A percentile compares a stretch with the other conserved stretches of the same genome.
Evolutionary conservation across 2,329 filamentous ascomycete genomes (phyloP).

Genomic region (Botryotinia convoluta): DNA sequence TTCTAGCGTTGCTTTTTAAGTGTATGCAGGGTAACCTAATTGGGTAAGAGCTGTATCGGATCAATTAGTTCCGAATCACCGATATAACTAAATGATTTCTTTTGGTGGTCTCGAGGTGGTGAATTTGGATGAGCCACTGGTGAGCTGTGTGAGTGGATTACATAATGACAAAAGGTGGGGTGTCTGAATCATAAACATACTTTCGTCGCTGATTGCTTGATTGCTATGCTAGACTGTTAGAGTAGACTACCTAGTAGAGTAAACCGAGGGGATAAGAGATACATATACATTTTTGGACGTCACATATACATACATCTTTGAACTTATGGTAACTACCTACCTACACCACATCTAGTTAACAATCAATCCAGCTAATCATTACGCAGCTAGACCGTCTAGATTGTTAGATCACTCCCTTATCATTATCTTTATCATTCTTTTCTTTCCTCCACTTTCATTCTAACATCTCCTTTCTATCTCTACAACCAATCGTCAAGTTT

Average conservation of each 20-base stretch:
- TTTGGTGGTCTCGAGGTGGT: neutral
- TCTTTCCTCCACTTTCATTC: neutral
- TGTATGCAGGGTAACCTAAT: neutral
- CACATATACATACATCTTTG: neutral
- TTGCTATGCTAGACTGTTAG: neutral
- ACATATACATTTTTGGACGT: neutral
- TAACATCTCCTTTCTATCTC: neutral
- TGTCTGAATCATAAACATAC: neutral
- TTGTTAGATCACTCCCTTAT: neutral
- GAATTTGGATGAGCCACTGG: neutral
- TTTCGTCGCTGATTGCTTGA: neutral
- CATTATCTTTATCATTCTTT: neutral
- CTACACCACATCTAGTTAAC: neutral
- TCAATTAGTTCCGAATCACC: neutral
- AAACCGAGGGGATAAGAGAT: neutral
- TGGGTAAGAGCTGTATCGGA: neutral
- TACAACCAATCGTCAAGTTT: neutral
- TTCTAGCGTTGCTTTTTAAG: neutral
- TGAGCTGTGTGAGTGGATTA: neutral
- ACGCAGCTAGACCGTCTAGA: neutral
- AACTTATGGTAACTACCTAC: neutral
- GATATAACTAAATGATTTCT: neutral
- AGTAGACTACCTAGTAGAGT: neutral
- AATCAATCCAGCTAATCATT: neutral
- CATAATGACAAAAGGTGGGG: neutral